phyloP scores from a whole-genome alignment of 257 asterid species.

The Nicotiana benthamiana region DNA sequence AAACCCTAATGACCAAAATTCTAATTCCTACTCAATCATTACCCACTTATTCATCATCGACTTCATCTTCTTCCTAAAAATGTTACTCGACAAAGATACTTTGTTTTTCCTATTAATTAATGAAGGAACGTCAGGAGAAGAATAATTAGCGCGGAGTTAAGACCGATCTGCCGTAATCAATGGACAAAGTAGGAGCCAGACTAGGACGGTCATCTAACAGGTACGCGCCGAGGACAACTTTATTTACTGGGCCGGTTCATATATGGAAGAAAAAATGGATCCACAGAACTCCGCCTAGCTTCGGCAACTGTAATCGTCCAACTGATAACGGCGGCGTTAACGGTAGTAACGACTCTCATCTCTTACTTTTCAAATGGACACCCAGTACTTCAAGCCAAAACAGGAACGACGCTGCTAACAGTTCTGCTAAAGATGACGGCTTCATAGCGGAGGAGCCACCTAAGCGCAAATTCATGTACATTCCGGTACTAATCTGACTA shows the following conservation, averaged over 20 bases:
- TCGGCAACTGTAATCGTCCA: constrained; percentile 17
- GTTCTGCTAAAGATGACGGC: constrained; percentile 29
- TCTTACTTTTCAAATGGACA: constrained; percentile 74
- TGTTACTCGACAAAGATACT: too few species aligned
- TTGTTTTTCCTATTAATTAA: too few species aligned
- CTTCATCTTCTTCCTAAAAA: too few species aligned
- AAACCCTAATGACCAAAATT: too few species aligned
- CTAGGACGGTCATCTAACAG: constrained; percentile 81
- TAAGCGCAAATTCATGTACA: constrained; percentile 64
- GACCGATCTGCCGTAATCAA: constrained; percentile 23
- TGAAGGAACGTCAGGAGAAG: too few species aligned
- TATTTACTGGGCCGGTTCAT: constrained; percentile 89
- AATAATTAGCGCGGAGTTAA: constrained; percentile 4
- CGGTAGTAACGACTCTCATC: constrained; percentile 49
- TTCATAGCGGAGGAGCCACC: constrained; percentile 54
- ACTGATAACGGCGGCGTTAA: constrained; percentile 38
- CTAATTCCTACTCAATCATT: too few species aligned
- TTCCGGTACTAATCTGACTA: constrained; percentile 58
- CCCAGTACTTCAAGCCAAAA: constrained; percentile 44
- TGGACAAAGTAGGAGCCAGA: constrained; percentile 95
- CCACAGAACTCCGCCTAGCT: constrained; percentile 33
- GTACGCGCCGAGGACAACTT: constrained; percentile 76
- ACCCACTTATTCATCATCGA: too few species aligned
- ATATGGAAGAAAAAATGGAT: constrained; percentile 75
- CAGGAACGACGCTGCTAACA: constrained; percentile 30